phyloP scores from a whole-genome alignment of 441 rosid genomes.

The Gossypium schwendimanii region DNA sequence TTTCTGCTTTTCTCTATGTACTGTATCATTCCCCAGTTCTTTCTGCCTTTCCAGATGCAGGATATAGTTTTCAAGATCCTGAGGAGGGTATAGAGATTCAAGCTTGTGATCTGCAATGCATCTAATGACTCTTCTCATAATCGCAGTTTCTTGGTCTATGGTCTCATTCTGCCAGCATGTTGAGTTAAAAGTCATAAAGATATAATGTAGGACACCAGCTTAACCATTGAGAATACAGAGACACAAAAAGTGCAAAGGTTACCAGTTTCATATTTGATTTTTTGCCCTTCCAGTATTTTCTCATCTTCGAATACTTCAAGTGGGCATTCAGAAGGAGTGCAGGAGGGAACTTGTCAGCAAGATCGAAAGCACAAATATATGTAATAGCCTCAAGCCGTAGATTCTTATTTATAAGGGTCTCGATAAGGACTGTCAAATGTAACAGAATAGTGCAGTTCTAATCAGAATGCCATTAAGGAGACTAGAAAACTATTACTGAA shows the following conservation, averaged over 20 bases:
- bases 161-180: constrained; percentile 5
- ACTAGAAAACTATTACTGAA: not conserved
- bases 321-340: constrained; percentile 4
- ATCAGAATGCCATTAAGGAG: not conserved
- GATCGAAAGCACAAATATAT: constrained; percentile 14
- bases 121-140: not conserved
- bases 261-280: constrained; percentile 4
- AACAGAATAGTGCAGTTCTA: not conserved
- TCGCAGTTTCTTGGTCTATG: constrained; percentile 10
- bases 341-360: constrained; percentile 9
- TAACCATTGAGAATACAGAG: not conserved
- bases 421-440: constrained; percentile 3
- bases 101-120: constrained; percentile 10
- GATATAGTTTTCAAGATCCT: constrained; percentile 3
- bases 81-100: constrained; percentile 7
- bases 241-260: not conserved
- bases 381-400: constrained; percentile 15
- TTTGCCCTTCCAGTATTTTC: not conserved
- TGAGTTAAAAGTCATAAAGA: not conserved
- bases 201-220: not conserved
- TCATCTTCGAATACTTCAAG: constrained; percentile 10
- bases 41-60: constrained; percentile 6
- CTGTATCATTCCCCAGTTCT: not conserved
- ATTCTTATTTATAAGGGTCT: not conserved
- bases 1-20: not conserved